phyloP scores from a whole-genome alignment of 768 basidiomycete genomes.

The Lactifluus rugatus region DNA sequence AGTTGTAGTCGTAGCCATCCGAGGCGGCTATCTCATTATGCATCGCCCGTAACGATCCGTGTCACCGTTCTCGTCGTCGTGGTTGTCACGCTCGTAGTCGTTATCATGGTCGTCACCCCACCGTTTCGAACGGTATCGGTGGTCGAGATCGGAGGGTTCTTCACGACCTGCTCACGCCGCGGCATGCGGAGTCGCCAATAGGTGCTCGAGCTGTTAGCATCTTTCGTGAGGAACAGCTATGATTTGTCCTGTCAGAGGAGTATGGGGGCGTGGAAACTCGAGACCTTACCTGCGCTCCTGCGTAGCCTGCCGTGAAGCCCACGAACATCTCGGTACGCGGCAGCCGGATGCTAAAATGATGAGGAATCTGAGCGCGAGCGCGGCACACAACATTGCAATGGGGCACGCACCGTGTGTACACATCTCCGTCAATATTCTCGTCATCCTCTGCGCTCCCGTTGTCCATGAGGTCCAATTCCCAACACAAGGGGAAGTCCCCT shows the following conservation, averaged over 20 bases:
- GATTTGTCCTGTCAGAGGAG: background rate
- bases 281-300: constrained; percentile 15
- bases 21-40: background rate
- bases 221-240: constrained; percentile 16
- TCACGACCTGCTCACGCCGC: constrained; percentile 18
- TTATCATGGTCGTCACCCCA: constrained; percentile 15
- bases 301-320: constrained; percentile 8
- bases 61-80: constrained; percentile 18
- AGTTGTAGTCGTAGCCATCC: background rate
- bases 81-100: constrained; percentile 18
- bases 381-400: background rate
- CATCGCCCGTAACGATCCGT: constrained; percentile 12
- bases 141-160: constrained; percentile 14
- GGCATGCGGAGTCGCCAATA: constrained; percentile 15
- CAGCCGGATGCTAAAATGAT: constrained; percentile 14
- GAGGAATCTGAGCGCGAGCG: background rate
- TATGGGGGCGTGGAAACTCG: background rate
- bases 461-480: constrained; percentile 19
- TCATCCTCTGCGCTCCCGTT: constrained; percentile 7
- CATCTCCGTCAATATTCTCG: constrained; percentile 11
- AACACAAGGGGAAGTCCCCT: constrained; percentile 17
- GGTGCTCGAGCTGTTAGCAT: constrained; percentile 14
- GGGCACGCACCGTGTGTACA: constrained; percentile 13
- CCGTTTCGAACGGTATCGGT: constrained; percentile 8
- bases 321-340: constrained; percentile 15